Percentiles rank a stretch among this genome's conserved stretches.
phyloP scores from a whole-genome alignment of 164 flowering plant genomes.

The Kalanchoe fedtschenkoi region DNA sequence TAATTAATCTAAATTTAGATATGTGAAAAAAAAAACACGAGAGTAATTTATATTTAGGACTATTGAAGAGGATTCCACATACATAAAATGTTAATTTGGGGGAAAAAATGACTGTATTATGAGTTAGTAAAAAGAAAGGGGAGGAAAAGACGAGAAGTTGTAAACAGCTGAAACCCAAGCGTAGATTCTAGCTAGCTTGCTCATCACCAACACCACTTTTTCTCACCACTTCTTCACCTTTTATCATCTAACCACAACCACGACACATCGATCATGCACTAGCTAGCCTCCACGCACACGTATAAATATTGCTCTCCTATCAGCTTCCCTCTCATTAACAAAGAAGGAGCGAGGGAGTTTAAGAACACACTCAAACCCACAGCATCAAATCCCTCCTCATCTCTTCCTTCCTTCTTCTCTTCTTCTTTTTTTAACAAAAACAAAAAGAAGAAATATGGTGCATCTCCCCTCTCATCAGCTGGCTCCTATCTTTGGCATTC shows the following conservation, averaged over 20 bases:
- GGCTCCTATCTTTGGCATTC: constrained; percentile 38
- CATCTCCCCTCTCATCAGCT: constrained; percentile 14
- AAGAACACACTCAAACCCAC: neutral
- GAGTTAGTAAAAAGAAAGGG: too few species aligned
- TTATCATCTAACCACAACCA: neutral
- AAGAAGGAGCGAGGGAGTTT: neutral
- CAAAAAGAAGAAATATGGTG: constrained; percentile 6
- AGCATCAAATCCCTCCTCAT: neutral
- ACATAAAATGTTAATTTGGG: too few species aligned
- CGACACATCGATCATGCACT: neutral
- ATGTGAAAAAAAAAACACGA: too few species aligned
- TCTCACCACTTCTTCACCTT: neutral
- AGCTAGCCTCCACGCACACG: neutral
- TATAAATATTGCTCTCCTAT: neutral
- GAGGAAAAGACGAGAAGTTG: neutral
- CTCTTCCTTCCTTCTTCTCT: neutral
- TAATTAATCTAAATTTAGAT: too few species aligned
- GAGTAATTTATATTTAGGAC: too few species aligned
- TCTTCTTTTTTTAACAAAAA: neutral
- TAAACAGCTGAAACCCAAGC: neutral
- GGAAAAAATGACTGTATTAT: too few species aligned
- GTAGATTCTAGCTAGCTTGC: too few species aligned
- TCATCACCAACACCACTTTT: neutral
- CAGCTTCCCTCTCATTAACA: neutral
- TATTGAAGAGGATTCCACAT: too few species aligned